phyloP scores from a whole-genome alignment of 768 basidiomycete genomes.

The Pulveroboletus ravenelii region DNA sequence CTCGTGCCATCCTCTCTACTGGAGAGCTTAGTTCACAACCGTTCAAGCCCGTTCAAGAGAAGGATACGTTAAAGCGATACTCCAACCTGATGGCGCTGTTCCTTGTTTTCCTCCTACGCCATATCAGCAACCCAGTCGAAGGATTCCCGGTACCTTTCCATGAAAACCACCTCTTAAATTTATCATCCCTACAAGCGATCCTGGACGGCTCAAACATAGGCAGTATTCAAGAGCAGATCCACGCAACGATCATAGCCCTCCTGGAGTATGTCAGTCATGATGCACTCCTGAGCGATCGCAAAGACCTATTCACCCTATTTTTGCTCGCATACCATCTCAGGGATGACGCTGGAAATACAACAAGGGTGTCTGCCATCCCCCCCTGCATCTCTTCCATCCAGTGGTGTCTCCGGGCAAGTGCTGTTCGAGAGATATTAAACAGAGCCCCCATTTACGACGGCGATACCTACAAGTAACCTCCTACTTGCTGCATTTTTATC shows the following conservation, averaged over 20 bases:
- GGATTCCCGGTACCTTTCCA: neutral
- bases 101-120: too few species aligned
- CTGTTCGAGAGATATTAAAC: neutral
- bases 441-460: neutral
- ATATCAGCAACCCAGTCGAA: too few species aligned
- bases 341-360: neutral
- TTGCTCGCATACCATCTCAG: neutral
- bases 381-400: neutral
- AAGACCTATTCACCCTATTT: neutral
- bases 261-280: neutral
- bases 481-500: too few species aligned
- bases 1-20: too few species aligned
- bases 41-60: too few species aligned
- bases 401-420: neutral
- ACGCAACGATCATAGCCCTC: neutral
- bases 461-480: neutral
- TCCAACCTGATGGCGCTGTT: too few species aligned
- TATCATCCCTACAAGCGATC: neutral
- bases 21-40: too few species aligned
- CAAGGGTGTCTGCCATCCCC: neutral
- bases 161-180: neutral
- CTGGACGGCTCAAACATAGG: neutral
- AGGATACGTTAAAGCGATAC: too few species aligned
- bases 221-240: neutral
- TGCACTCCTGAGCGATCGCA: neutral